Evolutionary conservation across 495 filamentous ascomycete species (phyloP).

Genomic region (Aspergillus ostianus): DNA sequence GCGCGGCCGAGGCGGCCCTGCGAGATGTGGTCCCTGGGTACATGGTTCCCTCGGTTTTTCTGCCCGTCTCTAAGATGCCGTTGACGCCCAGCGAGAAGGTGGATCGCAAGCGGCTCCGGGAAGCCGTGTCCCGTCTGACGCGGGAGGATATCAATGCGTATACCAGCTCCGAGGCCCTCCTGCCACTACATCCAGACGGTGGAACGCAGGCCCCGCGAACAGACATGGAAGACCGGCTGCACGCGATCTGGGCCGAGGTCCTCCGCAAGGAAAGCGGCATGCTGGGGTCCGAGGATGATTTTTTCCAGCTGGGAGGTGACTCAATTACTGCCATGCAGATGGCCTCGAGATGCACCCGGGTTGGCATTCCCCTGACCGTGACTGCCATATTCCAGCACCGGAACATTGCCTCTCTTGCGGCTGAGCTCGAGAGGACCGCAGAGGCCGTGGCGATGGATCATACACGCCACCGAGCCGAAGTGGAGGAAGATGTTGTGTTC

Average conservation of each 20-base stretch:
- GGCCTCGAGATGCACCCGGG: conserved; percentile 22
- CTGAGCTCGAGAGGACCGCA: too few relatives aligned
- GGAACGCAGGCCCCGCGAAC: too few relatives aligned
- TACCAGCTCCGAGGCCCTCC: neutral
- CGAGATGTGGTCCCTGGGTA: conserved; percentile 23
- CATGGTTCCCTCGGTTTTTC: conserved; percentile 40
- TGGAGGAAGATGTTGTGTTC: too few relatives aligned
- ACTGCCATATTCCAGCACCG: too few relatives aligned
- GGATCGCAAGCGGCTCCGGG: too few relatives aligned
- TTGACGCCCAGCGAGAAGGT: conserved; percentile 33
- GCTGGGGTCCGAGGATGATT: too few relatives aligned
- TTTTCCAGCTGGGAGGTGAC: conserved; percentile 54
- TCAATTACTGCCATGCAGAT: conserved; percentile 53
- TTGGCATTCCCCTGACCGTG: conserved; percentile 20
- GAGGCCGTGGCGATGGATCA: too few relatives aligned
- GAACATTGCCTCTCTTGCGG: too few relatives aligned
- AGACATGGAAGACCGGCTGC: neutral
- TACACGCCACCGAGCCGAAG: too few relatives aligned
- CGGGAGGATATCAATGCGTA: neutral
- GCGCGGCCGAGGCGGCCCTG: neutral
- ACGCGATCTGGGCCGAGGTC: neutral
- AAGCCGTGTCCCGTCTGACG: neutral
- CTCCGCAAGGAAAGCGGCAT: too few relatives aligned
- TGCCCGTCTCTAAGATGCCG: conserved; percentile 31
- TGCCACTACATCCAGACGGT: neutral